phyloP scores from a whole-genome alignment of 2,329 filamentous ascomycete species.

The Colletotrichum sp. region DNA sequence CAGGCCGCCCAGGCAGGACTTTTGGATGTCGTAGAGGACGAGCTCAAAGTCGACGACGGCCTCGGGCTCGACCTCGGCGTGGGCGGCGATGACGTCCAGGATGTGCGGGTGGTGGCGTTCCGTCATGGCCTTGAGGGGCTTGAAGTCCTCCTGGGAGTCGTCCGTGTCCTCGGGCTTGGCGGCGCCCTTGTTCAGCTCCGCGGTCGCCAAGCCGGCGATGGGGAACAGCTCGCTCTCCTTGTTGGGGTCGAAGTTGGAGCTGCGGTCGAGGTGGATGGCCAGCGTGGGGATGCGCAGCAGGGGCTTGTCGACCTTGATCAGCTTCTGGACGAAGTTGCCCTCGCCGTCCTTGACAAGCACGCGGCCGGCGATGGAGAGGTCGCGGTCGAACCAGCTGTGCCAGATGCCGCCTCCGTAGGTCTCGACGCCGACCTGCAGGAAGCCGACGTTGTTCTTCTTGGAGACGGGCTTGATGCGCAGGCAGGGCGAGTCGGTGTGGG shows the following conservation, averaged over 20 bases:
- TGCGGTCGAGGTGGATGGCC: conserved; percentile 91
- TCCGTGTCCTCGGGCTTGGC: conserved; percentile 40
- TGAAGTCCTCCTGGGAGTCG: conserved; percentile 61
- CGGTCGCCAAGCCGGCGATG: conserved; percentile 85
- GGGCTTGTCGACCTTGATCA: conserved; percentile 90
- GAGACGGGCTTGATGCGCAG: conserved; percentile 93
- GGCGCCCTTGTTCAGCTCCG: conserved; percentile 80
- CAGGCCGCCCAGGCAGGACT: conserved; percentile 85
- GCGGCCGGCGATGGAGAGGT: conserved; percentile 87
- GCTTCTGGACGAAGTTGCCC: conserved; percentile 78
- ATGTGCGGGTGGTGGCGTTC: conserved; percentile 91
- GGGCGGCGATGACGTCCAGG: conserved; percentile 81
- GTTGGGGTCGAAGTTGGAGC: conserved; percentile 88
- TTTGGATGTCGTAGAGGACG: conserved; percentile 95
- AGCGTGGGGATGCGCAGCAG: conserved; percentile 92
- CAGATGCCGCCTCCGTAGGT: conserved; percentile 96
- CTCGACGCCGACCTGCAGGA: conserved; percentile 93
- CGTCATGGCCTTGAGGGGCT: conserved; percentile 76
- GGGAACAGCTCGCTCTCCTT: conserved; percentile 97
- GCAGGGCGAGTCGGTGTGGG: conserved; percentile 94
- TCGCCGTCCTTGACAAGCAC: conserved; percentile 79
- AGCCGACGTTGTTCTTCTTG: conserved; percentile 85
- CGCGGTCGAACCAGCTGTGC: conserved; percentile 98
- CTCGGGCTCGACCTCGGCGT: conserved; percentile 72
- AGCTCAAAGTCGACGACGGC: conserved; percentile 94